phyloP scores from a whole-genome alignment of 148 eudicot genomes.

The Rhododendron mucronatum region DNA sequence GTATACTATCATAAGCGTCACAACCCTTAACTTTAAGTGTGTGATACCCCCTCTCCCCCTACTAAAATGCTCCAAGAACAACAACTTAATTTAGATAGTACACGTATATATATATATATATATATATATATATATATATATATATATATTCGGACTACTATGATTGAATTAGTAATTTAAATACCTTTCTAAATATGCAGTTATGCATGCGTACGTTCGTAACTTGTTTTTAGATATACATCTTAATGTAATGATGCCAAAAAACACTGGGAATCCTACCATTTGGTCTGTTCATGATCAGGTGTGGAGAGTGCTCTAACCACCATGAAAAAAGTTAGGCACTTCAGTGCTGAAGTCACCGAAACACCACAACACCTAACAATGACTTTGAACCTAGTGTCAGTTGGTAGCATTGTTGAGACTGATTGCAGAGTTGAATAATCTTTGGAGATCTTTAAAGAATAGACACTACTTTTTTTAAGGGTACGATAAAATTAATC shows the following conservation, averaged over 20 bases:
- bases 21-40: not conserved
- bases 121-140: not conserved
- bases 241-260: not conserved
- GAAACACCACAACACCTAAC: not conserved
- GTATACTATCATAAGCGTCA: not conserved
- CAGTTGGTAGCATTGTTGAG: not conserved
- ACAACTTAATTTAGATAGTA: not conserved
- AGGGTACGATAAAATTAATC: not conserved
- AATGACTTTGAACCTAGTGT: not conserved
- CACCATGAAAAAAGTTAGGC: constrained; percentile 6
- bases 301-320: not conserved
- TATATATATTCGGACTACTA: not conserved
- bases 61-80: not conserved
- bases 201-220: not conserved
- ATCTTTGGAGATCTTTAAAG: not conserved
- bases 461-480: not conserved
- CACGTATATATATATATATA: not conserved
- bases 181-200: not conserved
- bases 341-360: not conserved
- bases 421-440: not conserved
- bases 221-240: not conserved
- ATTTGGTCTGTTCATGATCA: not conserved
- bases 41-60: not conserved
- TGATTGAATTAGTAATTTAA: not conserved
- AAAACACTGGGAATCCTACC: not conserved